Evolutionary conservation across 78 protist genomes (phyloP).

Genomic region (Dictyostelium purpureum): DNA sequence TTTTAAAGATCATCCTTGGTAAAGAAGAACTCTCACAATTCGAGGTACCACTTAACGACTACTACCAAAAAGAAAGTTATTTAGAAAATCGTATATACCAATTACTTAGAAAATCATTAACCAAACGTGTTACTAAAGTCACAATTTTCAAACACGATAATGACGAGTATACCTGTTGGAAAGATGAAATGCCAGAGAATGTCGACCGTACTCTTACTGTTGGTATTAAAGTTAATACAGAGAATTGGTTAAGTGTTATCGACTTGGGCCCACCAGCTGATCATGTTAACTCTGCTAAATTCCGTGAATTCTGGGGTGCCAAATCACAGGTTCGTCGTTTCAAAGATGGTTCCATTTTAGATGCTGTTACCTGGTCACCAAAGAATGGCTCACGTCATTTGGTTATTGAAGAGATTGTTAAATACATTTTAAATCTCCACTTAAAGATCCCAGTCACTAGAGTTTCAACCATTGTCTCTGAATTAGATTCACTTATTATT

Average conservation of each 20-base stretch:
- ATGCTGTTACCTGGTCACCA: conserved; percentile 69
- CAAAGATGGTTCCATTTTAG: conserved; percentile 71
- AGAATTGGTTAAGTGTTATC: conserved; percentile 41
- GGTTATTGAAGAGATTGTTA: conserved; percentile 38
- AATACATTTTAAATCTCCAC: conserved; percentile 16
- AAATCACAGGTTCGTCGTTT: conserved; percentile 69
- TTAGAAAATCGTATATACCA: conserved; percentile 1
- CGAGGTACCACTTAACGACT: conserved; percentile 28
- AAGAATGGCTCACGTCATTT: conserved; percentile 25
- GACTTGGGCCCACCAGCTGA: conserved; percentile 77
- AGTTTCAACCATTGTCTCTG: not conserved
- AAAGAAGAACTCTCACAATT: not conserved
- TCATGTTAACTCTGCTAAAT: conserved; percentile 26
- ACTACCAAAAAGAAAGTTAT: conserved; percentile 19
- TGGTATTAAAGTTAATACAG: conserved; percentile 23
- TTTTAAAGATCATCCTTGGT: conserved; percentile 3
- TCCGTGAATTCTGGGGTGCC: conserved; percentile 69
- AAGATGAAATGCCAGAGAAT: not conserved
- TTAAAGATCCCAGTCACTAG: conserved; percentile 9
- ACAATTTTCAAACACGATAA: not conserved
- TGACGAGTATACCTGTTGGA: not conserved
- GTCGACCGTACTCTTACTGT: not conserved
- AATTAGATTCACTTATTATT: conserved; percentile 36
- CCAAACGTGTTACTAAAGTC: conserved; percentile 30
- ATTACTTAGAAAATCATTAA: not conserved